Percentiles rank a stretch among this genome's conserved stretches.
These are phyloP conservation scores for Rubia peregrina DNA, from an alignment of 305 asterid species.

Conservation along the genomic window DNA sequence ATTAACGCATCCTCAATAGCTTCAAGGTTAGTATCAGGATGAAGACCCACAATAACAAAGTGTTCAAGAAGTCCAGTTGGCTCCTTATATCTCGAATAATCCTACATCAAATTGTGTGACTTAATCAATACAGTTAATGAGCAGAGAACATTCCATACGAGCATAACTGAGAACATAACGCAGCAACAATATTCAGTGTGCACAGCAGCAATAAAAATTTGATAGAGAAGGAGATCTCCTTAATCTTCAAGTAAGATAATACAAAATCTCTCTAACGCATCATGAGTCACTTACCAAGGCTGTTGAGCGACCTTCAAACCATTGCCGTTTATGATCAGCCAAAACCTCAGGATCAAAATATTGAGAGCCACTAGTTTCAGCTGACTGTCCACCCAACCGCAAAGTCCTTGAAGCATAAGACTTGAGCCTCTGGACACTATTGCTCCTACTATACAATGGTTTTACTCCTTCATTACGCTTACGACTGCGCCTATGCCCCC, in stretches of 20 bases:
- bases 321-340: constrained; percentile 88
- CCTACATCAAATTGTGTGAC: constrained; percentile 35
- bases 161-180: neutral
- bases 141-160: neutral
- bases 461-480: constrained; percentile 58
- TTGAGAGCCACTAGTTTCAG: constrained; percentile 35
- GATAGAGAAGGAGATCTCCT: neutral
- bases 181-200: no score
- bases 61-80: constrained; percentile 78
- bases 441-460: constrained; percentile 31
- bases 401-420: constrained; percentile 65
- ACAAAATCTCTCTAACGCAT: neutral
- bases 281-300: constrained; percentile 46
- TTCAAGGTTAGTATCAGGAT: constrained; percentile 76
- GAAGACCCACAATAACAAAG: constrained; percentile 77
- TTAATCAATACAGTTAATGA: neutral
- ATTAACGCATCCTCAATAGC: constrained; percentile 71
- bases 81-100: constrained; percentile 63
- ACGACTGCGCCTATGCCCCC: constrained; percentile 57
- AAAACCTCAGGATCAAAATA: constrained; percentile 87
- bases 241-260: neutral
- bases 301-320: constrained; percentile 80
- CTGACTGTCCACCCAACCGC: constrained; percentile 49
- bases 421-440: constrained; percentile 56
- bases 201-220: neutral